phyloP scores from a whole-genome alignment of 352 stramenopile genomes.

The Pythium oligandrum region DNA sequence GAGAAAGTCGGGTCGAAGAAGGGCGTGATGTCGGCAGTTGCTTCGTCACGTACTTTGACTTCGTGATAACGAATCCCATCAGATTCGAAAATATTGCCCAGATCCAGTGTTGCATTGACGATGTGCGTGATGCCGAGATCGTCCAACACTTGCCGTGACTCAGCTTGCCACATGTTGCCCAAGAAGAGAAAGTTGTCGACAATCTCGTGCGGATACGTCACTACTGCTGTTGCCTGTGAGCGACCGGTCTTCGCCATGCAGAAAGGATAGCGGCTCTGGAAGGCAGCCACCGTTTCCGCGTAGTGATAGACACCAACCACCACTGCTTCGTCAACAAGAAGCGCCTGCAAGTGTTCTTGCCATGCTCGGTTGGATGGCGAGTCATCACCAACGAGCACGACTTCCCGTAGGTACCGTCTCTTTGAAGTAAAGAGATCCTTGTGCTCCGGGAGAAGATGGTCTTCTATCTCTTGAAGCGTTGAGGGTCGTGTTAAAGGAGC shows the following conservation, averaged over 20 bases:
- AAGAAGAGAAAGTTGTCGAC: conserved; percentile 58
- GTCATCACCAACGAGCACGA: conserved; percentile 45
- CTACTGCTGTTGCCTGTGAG: neutral
- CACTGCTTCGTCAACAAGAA: conserved; percentile 41
- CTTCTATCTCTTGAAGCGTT: conserved; percentile 19
- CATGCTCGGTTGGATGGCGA: conserved; percentile 28
- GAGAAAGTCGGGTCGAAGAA: conserved; percentile 41
- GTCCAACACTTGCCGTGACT: conserved; percentile 39
- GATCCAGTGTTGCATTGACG: conserved; percentile 53
- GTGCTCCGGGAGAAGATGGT: conserved; percentile 16
- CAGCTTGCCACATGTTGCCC: conserved; percentile 73
- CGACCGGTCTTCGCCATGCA: conserved; percentile 47
- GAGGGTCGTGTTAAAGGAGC: conserved; percentile 17
- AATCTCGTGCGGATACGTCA: conserved; percentile 74
- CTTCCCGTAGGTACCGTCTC: conserved; percentile 41
- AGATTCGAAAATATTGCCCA: conserved; percentile 51
- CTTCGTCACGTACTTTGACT: conserved; percentile 45
- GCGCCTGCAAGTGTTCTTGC: conserved; percentile 30
- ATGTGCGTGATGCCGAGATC: conserved; percentile 71
- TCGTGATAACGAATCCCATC: conserved; percentile 53
- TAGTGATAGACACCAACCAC: conserved; percentile 44
- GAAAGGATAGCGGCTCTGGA: conserved; percentile 57
- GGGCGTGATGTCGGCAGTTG: conserved; percentile 33
- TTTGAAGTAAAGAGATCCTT: conserved; percentile 17
- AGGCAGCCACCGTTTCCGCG: conserved; percentile 30